Evolutionary conservation across 345 rosid species (phyloP).

Genomic region (Cardiospermum halicacabum): DNA sequence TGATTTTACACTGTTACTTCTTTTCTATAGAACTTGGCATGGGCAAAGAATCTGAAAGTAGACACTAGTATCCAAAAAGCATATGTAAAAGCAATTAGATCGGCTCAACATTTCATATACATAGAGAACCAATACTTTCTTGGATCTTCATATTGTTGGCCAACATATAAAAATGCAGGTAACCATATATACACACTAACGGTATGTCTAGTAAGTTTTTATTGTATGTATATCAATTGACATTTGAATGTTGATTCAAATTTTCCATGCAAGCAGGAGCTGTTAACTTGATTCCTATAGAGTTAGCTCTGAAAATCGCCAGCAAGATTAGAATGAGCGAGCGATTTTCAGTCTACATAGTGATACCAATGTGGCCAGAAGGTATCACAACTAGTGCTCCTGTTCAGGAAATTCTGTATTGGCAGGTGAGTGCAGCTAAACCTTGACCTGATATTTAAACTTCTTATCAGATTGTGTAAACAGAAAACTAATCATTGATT

Average conservation of each 20-base stretch:
- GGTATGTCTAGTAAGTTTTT: too few species aligned
- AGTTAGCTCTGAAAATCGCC: conserved; percentile 12
- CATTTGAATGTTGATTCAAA: too few species aligned
- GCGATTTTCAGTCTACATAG: conserved; percentile 47
- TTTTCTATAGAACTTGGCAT: conserved; percentile 45
- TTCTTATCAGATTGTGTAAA: too few species aligned
- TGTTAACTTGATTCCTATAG: too few species aligned
- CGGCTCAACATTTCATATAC: conserved; percentile 67
- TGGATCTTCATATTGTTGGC: conserved; percentile 67
- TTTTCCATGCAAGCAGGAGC: too few species aligned
- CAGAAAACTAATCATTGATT: too few species aligned
- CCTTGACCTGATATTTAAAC: too few species aligned
- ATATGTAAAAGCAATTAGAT: conserved; percentile 63
- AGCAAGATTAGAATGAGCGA: conserved; percentile 52
- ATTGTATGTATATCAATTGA: too few species aligned
- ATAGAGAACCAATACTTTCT: conserved; percentile 71
- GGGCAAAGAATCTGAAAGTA: conserved; percentile 60
- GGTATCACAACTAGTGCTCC: conserved; percentile 56
- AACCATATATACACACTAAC: too few species aligned
- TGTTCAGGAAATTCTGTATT: conserved; percentile 65
- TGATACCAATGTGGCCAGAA: conserved; percentile 77
- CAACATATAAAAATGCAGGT: conserved; percentile 76
- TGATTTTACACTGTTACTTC: neutral
- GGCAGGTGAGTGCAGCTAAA: conserved; percentile 39
- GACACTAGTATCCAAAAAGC: conserved; percentile 70